Conservation (phyloP, 2,329 filamentous ascomycete species). For the Monosporascus ibericus region DNA sequence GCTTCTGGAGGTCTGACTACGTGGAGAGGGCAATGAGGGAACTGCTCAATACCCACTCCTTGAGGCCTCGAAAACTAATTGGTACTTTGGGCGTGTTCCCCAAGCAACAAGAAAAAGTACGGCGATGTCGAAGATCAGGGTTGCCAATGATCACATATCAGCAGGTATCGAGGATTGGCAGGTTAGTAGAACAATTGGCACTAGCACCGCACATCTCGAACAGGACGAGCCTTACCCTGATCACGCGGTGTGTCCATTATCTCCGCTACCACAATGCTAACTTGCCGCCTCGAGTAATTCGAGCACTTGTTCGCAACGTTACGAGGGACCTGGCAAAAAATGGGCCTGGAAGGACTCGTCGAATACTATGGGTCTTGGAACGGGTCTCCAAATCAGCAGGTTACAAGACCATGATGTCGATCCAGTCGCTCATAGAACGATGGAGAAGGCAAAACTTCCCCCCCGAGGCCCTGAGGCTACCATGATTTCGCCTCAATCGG, state of each 20-base stretch:
- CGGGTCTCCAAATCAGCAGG: conserved; percentile 22
- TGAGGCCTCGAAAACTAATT: conserved; percentile 11
- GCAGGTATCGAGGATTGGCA: conserved; percentile 8
- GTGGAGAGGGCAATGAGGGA: conserved; percentile 12
- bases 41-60: conserved; percentile 8
- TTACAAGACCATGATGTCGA: conserved; percentile 17
- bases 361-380: conserved; percentile 30
- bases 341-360: conserved; percentile 26
- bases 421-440: conserved; percentile 10
- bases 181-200: conserved; percentile 13
- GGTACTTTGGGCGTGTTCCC: conserved; percentile 8
- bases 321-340: conserved; percentile 30
- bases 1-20: conserved; percentile 18
- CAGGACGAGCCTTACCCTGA: conserved; percentile 21
- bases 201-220: conserved; percentile 14
- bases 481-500: background rate
- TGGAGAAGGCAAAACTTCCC: conserved; percentile 9
- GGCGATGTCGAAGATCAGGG: background rate
- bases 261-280: conserved; percentile 16
- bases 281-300: conserved; percentile 19
- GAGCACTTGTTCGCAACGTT: conserved; percentile 26
- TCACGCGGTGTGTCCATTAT: conserved; percentile 26
- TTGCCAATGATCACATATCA: background rate
- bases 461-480: background rate
- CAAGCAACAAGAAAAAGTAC: background rate